Conservation (phyloP, 352 stramenopile species). For the Aphanomyces cochlioides region DNA sequence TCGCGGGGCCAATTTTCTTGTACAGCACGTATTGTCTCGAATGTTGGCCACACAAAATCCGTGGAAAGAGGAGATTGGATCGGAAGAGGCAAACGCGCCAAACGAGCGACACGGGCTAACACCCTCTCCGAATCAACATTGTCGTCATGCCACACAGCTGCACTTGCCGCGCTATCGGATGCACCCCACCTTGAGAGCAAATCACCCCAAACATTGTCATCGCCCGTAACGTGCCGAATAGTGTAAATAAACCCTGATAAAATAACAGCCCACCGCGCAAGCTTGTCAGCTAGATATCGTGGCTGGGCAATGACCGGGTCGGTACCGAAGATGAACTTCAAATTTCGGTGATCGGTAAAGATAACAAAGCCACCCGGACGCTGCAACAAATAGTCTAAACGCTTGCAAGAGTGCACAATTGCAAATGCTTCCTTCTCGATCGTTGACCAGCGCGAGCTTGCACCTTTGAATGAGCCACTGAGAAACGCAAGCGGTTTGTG, state of each 20-base stretch:
- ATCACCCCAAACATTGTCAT: slow-evolving; percentile 39
- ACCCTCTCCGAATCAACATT: slow-evolving; percentile 11
- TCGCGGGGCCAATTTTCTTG: not conserved
- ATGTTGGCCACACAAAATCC: not conserved
- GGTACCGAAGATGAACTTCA: slow-evolving; percentile 13
- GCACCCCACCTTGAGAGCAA: slow-evolving; percentile 34
- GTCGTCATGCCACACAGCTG: slow-evolving; percentile 9
- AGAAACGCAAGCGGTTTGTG: slow-evolving; percentile 35
- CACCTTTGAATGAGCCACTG: slow-evolving; percentile 31
- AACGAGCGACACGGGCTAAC: too few species aligned
- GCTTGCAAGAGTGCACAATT: slow-evolving; percentile 35
- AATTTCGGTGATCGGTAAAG: slow-evolving; percentile 36
- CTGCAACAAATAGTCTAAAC: slow-evolving; percentile 33
- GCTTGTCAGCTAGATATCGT: slow-evolving; percentile 35
- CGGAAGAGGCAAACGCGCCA: too few species aligned
- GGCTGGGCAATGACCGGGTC: too few species aligned
- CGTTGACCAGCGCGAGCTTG: slow-evolving; percentile 27
- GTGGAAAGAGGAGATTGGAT: too few species aligned
- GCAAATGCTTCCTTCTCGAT: slow-evolving; percentile 37
- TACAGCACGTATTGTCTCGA: not conserved
- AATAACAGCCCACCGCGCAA: slow-evolving; percentile 33
- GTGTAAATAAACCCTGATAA: slow-evolving; percentile 34
- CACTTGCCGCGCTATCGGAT: not conserved
- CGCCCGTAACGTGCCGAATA: slow-evolving; percentile 35
- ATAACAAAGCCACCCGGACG: slow-evolving; percentile 29